Percentiles rank a stretch among this genome's conserved stretches.
phyloP scores from a whole-genome alignment of 306 rosid genomes.

The Begonia loranthoides region DNA sequence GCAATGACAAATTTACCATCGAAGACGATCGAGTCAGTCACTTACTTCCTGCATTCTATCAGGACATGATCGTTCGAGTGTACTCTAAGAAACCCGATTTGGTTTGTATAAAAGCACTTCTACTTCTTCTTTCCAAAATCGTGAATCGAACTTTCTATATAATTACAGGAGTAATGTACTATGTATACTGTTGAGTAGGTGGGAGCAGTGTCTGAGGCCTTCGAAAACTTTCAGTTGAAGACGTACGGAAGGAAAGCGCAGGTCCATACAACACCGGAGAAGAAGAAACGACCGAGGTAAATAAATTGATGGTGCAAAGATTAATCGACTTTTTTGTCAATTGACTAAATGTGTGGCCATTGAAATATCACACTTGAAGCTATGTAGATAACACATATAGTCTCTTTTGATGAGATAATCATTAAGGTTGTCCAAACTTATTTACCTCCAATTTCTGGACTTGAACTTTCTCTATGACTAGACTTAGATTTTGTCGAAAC shows the following conservation, averaged over 20 bases:
- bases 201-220: constrained; percentile 72
- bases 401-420: no score
- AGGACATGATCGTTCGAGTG: constrained; percentile 88
- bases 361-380: no score
- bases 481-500: no score
- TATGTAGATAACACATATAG: no score
- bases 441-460: no score
- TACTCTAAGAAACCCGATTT: constrained; percentile 85
- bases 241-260: constrained; percentile 81
- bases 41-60: constrained; percentile 66
- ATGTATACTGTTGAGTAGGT: constrained; percentile 34
- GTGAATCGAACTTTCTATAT: no score
- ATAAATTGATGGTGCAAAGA: no score
- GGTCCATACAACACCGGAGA: constrained; percentile 72
- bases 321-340: no score
- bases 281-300: constrained; percentile 43
- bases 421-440: no score
- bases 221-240: constrained; percentile 74
- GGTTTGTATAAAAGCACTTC: constrained; percentile 25
- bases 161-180: no score
- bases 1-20: constrained; percentile 58
- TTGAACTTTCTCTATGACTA: no score
- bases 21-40: constrained; percentile 68
- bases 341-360: no score
- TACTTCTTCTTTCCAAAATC: constrained; percentile 1